These are phyloP conservation scores for Mycena rebaudengoi DNA, from an alignment of 768 basidiomycete genomes.

Conservation along the genomic window DNA sequence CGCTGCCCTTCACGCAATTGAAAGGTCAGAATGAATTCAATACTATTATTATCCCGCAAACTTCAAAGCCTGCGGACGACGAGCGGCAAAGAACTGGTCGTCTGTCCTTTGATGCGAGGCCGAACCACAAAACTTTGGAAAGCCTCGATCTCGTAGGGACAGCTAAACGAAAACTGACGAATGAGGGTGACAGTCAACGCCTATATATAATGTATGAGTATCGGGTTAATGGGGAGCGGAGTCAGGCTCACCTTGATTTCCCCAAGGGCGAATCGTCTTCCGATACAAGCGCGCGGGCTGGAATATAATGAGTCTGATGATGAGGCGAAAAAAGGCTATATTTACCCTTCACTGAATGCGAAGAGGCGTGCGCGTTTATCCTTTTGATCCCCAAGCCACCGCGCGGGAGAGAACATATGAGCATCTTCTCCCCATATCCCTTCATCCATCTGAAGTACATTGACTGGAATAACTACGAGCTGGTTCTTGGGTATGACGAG, in stretches of 20 bases:
- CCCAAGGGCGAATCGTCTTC: conserved; percentile 62
- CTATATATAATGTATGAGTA: conserved; percentile 34
- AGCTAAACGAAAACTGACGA: conserved; percentile 62
- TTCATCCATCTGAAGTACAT: conserved; percentile 62
- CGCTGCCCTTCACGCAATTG: too few species aligned
- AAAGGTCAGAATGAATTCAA: neutral
- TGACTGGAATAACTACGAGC: conserved; percentile 61
- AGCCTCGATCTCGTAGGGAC: conserved; percentile 60
- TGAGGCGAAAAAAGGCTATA: neutral
- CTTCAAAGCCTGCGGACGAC: conserved; percentile 50
- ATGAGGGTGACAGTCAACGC: conserved; percentile 58
- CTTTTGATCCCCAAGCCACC: conserved; percentile 65
- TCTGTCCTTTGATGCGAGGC: conserved; percentile 62
- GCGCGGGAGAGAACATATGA: conserved; percentile 62
- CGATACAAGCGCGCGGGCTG: conserved; percentile 69
- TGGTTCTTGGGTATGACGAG: conserved; percentile 67
- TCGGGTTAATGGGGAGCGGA: neutral
- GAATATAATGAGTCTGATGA: conserved; percentile 19
- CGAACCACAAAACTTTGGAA: conserved; percentile 75
- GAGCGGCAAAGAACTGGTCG: conserved; percentile 64
- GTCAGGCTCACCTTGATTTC: conserved; percentile 62
- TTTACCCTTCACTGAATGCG: conserved; percentile 66
- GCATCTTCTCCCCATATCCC: conserved; percentile 70
- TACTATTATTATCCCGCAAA: neutral
- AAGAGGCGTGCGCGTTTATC: conserved; percentile 51